Evolutionary conservation across 2,329 filamentous ascomycete species (phyloP).

Genomic region (Paramyrothecium sp.): DNA sequence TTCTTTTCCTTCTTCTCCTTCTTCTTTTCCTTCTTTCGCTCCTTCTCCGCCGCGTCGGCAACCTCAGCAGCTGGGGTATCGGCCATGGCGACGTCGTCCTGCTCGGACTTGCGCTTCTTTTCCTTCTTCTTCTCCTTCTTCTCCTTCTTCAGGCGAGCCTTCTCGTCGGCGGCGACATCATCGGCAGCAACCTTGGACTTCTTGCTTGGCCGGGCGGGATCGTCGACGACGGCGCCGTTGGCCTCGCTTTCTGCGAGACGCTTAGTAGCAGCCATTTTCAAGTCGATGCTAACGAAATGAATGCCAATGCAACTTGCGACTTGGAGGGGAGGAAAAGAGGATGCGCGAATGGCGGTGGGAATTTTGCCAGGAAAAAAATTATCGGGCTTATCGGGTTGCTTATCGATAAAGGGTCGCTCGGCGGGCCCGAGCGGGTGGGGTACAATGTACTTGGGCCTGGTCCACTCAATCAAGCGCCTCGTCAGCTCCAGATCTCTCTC

Average conservation of each 20-base stretch:
- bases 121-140: constrained; percentile 41
- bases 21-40: constrained; percentile 30
- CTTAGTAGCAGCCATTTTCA: constrained; percentile 38
- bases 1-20: constrained; percentile 31
- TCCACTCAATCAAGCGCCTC: too few species aligned
- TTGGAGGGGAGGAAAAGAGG: background rate
- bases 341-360: background rate
- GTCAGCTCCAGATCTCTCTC: too few species aligned
- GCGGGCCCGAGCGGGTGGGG: too few species aligned
- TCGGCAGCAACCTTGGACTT: constrained; percentile 35
- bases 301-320: background rate
- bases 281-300: background rate
- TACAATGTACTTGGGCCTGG: too few species aligned
- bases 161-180: constrained; percentile 21
- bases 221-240: constrained; percentile 11
- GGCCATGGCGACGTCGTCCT: constrained; percentile 13
- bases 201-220: constrained; percentile 31
- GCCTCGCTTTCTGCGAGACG: constrained; percentile 34
- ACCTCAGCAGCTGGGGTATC: constrained; percentile 15
- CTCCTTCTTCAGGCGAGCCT: constrained; percentile 36
- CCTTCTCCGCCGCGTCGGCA: constrained; percentile 26
- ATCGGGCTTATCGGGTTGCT: background rate
- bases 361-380: background rate
- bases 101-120: constrained; percentile 27
- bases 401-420: background rate